phyloP scores from a whole-genome alignment of 2,329 filamentous ascomycete genomes.

The Colletotrichum sp. region DNA sequence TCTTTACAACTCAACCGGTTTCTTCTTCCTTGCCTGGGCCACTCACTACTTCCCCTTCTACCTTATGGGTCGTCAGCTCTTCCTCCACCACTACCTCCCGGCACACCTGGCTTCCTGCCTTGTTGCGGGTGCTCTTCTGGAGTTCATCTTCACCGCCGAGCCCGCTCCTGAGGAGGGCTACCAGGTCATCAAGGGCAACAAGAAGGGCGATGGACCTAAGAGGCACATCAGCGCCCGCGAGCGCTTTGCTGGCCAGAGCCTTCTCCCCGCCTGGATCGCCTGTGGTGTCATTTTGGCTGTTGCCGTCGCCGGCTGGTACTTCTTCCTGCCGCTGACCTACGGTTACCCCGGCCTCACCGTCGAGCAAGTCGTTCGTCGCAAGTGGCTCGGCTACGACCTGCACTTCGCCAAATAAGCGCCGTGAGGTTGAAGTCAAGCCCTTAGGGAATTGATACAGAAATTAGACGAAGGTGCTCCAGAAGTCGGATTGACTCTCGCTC shows the following conservation, averaged over 20 bases:
- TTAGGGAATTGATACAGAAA: not conserved
- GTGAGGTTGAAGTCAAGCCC: not conserved
- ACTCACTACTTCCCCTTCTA: constrained; percentile 98
- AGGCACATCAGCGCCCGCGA: constrained; percentile 81
- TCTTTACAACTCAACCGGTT: constrained; percentile 97
- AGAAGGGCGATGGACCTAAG: constrained; percentile 46
- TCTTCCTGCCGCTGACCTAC: constrained; percentile 95
- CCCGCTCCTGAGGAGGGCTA: constrained; percentile 64
- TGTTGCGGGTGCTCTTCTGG: constrained; percentile 88
- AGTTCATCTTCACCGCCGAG: constrained; percentile 96
- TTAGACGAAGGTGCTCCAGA: not conserved
- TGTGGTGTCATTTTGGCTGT: constrained; percentile 70
- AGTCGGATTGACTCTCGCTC: not conserved
- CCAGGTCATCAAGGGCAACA: constrained; percentile 51
- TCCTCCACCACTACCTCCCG: constrained; percentile 96
- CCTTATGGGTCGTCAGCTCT: constrained; percentile 97
- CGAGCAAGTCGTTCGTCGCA: constrained; percentile 78
- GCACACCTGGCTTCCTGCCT: constrained; percentile 90
- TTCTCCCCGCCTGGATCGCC: constrained; percentile 81
- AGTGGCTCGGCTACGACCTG: constrained; percentile 96
- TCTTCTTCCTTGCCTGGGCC: constrained; percentile 98
- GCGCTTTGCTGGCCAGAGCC: constrained; percentile 78
- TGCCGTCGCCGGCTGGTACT: constrained; percentile 82
- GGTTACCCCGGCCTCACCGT: constrained; percentile 88
- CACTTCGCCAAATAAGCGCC: constrained; percentile 93